These are phyloP conservation scores for Helminthosporium solani DNA, from an alignment of 2,329 filamentous ascomycete genomes.

Conservation along the genomic window DNA sequence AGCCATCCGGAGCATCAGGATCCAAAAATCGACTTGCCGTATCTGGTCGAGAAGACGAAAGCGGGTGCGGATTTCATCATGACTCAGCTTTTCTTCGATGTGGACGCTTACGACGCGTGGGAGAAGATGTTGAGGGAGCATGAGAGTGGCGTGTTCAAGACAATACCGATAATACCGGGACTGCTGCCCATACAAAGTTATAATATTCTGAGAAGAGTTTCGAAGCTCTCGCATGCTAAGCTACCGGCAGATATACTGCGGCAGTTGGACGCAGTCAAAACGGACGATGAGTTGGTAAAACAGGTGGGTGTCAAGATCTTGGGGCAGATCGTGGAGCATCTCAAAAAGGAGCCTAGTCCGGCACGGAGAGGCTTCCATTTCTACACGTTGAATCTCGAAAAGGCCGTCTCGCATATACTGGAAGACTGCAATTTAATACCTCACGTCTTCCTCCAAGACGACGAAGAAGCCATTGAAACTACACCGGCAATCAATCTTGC, in stretches of 20 bases:
- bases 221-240: conserved; percentile 88
- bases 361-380: conserved; percentile 78
- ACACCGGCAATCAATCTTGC: conserved; percentile 39
- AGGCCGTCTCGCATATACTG: conserved; percentile 89
- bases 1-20: conserved; percentile 78
- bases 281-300: conserved; percentile 81
- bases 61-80: conserved; percentile 97
- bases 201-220: conserved; percentile 89
- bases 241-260: conserved; percentile 71
- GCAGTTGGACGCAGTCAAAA: conserved; percentile 70
- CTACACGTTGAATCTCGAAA: conserved; percentile 95
- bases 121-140: conserved; percentile 76
- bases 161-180: conserved; percentile 86
- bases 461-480: conserved; percentile 53
- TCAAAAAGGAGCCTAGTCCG: conserved; percentile 61
- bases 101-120: conserved; percentile 77
- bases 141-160: conserved; percentile 80
- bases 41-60: conserved; percentile 82
- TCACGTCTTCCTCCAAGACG: conserved; percentile 32
- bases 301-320: conserved; percentile 77
- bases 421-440: conserved; percentile 85
- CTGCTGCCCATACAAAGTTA: conserved; percentile 98
- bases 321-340: conserved; percentile 76
- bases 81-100: conserved; percentile 96
- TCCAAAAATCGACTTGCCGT: conserved; percentile 71